Base-by-base conservation (phyloP, 2,329 filamentous ascomycete genomes). In the Plectosphaerella sp. region DNA sequence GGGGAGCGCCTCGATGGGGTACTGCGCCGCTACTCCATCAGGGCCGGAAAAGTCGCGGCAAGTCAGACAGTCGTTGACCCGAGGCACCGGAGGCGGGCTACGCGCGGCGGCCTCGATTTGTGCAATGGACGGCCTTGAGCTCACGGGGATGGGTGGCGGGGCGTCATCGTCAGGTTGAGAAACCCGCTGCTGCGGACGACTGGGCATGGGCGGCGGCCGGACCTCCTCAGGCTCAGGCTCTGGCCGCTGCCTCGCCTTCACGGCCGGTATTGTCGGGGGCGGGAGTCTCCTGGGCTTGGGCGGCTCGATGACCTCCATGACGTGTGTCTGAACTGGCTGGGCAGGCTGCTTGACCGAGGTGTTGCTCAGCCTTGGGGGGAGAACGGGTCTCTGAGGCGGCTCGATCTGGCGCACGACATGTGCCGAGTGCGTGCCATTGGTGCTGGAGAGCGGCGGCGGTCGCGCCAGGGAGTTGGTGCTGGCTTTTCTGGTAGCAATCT, bases 41-140 rank as follows among this genome's bases (percentile, higher is more conserved):
- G 91, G 87, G 0, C 72, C 84, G 7, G 89, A 91, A 69, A 95
- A 97, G 71, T 97, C 92, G 58, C 92, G 84, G 66, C 94, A 97
- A 53, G 84, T 74, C 49, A 96, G 77, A 66, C 94, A 97, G n/a
- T 70, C 67, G 28, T 63, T 61, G 15, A 61, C 58, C 8, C 58
- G 58, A 18, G 60, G 57, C 12, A 65, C 51, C 14, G 61, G 61
- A 10, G 64, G 54, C 12, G 63, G 57, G 12, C 61, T 58, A 46
- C 68, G 68, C 43, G 66, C 61, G 5, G 67, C 69, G 2, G 75
- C 73, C 50, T 78, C 69, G 33, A 83, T 76, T 58, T 82, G 74
- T n/a, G 74, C 69, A 11, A 67, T 61, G 3, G 76, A 75, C 2
- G 81, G 81, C 5, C 80, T 74, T 22, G 79, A 80, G 20, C 71